phyloP scores from a whole-genome alignment of 1,139 yeast genomes.

The Suhomyces taliae region DNA sequence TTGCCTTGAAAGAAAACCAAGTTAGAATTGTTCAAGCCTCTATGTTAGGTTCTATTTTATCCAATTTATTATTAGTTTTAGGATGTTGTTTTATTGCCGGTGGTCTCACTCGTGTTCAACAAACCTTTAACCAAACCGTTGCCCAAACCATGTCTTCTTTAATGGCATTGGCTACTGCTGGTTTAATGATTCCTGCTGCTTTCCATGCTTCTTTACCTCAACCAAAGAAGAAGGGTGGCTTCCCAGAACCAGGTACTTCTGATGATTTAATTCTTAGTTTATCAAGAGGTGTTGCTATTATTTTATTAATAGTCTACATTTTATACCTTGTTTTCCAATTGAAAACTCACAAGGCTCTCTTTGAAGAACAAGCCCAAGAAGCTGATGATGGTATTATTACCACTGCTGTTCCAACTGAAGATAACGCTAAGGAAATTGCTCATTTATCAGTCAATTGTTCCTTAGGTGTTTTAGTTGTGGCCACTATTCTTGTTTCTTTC shows the following conservation, averaged over 20 bases:
- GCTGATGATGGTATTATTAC: conserved; percentile 39
- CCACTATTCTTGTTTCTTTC: conserved; percentile 81
- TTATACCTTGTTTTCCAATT: conserved; percentile 84
- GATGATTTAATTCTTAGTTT: conserved; percentile 63
- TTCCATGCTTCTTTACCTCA: conserved; percentile 80
- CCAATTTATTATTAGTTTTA: conserved; percentile 81
- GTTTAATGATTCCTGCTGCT: conserved; percentile 91
- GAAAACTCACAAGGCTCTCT: conserved; percentile 70
- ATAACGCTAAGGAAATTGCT: conserved; percentile 25
- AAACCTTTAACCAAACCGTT: conserved; percentile 89
- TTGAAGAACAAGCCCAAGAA: conserved; percentile 43
- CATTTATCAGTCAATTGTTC: conserved; percentile 45
- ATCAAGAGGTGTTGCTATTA: conserved; percentile 84
- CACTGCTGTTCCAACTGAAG: conserved; percentile 33
- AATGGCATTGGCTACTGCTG: conserved; percentile 86
- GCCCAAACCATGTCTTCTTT: conserved; percentile 97
- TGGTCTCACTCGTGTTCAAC: conserved; percentile 83
- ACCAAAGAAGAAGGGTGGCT: conserved; percentile 33
- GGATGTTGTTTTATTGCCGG: conserved; percentile 97
- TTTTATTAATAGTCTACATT: conserved; percentile 73
- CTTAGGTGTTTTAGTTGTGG: conserved; percentile 49
- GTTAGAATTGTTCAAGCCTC: conserved; percentile 94
- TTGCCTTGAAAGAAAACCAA: conserved; percentile 84
- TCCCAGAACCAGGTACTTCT: conserved; percentile 42
- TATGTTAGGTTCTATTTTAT: conserved; percentile 90